phyloP scores from a whole-genome alignment of 768 basidiomycete genomes.

The Xerocomus brunneocitrinus region DNA sequence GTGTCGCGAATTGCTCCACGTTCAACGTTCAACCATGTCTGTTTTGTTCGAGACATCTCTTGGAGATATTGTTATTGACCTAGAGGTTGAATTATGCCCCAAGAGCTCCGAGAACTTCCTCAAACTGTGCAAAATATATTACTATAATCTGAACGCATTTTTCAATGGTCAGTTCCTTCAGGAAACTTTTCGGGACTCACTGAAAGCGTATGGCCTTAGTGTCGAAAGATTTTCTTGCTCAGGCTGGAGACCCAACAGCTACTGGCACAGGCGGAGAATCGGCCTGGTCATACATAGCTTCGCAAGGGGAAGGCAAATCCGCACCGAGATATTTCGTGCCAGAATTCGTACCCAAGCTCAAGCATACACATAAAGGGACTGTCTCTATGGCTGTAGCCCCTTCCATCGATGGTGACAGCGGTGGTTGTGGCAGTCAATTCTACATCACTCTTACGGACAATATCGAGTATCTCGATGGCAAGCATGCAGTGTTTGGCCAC shows the following conservation, averaged over 20 bases:
- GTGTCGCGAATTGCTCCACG: neutral
- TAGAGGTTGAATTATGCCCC: slow-evolving; percentile 88
- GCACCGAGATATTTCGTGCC: slow-evolving; percentile 84
- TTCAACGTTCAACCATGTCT: slow-evolving; percentile 55
- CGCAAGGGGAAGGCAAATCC: slow-evolving; percentile 32
- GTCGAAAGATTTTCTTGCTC: slow-evolving; percentile 95
- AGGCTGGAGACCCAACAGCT: slow-evolving; percentile 93
- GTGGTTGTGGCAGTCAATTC: slow-evolving; percentile 94
- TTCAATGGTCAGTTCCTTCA: slow-evolving; percentile 76
- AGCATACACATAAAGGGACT: slow-evolving; percentile 81
- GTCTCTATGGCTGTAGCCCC: slow-evolving; percentile 98
- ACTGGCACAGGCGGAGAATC: slow-evolving; percentile 93
- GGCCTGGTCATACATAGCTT: slow-evolving; percentile 71
- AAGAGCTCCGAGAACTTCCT: slow-evolving; percentile 93
- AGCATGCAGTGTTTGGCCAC: slow-evolving; percentile 91
- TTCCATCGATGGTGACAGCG: slow-evolving; percentile 56
- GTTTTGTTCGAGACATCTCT: slow-evolving; percentile 95
- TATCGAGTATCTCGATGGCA: slow-evolving; percentile 93
- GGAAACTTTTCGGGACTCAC: neutral
- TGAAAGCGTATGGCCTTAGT: slow-evolving; percentile 43
- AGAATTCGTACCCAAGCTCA: slow-evolving; percentile 73
- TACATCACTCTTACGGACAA: slow-evolving; percentile 89
- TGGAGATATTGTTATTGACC: slow-evolving; percentile 94
- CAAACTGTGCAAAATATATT: slow-evolving; percentile 95
- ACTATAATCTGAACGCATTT: slow-evolving; percentile 95